These are phyloP conservation scores for Cordyceps militaris DNA, from an alignment of 2,329 filamentous ascomycete species.

Conservation along the genomic window DNA sequence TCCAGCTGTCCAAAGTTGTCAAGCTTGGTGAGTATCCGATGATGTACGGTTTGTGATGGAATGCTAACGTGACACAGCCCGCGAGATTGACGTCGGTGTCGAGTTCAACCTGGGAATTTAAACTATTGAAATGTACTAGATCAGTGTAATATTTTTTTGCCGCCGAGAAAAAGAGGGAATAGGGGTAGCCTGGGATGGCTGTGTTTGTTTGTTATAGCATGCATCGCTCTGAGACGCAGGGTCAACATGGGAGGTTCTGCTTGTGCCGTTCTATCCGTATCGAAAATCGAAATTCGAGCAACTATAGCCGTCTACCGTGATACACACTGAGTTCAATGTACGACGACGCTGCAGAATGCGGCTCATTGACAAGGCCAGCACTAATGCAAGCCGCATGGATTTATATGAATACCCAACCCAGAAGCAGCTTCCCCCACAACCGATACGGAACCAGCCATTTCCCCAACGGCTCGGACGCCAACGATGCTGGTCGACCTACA, in stretches of 20 bases:
- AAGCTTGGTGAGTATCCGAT: constrained; percentile 69
- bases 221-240: constrained; percentile 8
- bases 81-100: constrained; percentile 94
- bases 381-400: constrained; percentile 3
- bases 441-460: not conserved
- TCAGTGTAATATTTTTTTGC: constrained; percentile 16
- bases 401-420: too few relatives aligned
- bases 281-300: constrained; percentile 9
- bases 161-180: constrained; percentile 7
- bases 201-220: constrained; percentile 8
- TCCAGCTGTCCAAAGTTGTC: constrained; percentile 98
- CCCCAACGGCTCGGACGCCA: not conserved
- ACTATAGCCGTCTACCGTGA: not conserved
- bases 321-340: not conserved
- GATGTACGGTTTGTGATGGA: not conserved
- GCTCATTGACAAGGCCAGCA: not conserved
- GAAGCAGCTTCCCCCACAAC: too few relatives aligned
- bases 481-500: too few relatives aligned
- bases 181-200: constrained; percentile 8
- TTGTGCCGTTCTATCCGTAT: constrained; percentile 6
- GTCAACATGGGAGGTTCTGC: not conserved
- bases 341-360: not conserved
- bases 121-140: constrained; percentile 20
- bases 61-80: constrained; percentile 46
- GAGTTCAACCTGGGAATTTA: constrained; percentile 95